Conservation (phyloP, 1,284 basidiomycete genomes). For the Lignosus rhinocerotis region DNA sequence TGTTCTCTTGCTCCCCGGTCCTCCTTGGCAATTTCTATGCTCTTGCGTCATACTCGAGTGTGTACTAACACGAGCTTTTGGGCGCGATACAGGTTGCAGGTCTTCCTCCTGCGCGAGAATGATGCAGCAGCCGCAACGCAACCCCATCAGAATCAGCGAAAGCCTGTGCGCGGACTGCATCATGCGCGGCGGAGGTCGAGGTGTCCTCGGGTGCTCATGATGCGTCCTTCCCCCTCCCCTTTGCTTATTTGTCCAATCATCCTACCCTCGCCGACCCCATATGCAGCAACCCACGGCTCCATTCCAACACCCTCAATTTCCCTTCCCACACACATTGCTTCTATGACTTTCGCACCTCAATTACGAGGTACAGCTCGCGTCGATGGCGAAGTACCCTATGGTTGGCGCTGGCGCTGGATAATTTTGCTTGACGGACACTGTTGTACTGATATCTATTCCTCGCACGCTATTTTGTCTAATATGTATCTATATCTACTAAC, state of each 20-base stretch:
- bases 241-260: slow-evolving; percentile 1
- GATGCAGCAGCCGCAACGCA: slow-evolving; percentile 70
- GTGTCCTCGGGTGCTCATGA: slow-evolving; percentile 29
- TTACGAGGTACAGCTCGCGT: slow-evolving; percentile 14
- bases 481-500: slow-evolving; percentile 22
- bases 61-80: slow-evolving; percentile 8
- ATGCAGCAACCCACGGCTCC: neutral
- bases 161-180: slow-evolving; percentile 59
- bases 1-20: neutral
- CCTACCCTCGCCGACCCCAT: neutral
- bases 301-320: neutral
- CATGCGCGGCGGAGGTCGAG: slow-evolving; percentile 34
- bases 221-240: slow-evolving; percentile 4
- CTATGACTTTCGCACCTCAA: slow-evolving; percentile 6
- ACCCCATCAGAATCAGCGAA: slow-evolving; percentile 73
- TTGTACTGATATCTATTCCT: slow-evolving; percentile 28
- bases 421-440: slow-evolving; percentile 20
- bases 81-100: slow-evolving; percentile 51
- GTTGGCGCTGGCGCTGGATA: slow-evolving; percentile 29
- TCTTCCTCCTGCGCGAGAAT: slow-evolving; percentile 58
- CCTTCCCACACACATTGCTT: neutral
- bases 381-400: slow-evolving; percentile 22
- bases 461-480: slow-evolving; percentile 14
- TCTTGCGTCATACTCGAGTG: slow-evolving; percentile 1
- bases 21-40: neutral